Percentiles rank a stretch among this genome's conserved stretches.
These are phyloP conservation scores for Aspergillus melleus DNA, from an alignment of 2,329 filamentous ascomycete genomes.

Conservation along the genomic window DNA sequence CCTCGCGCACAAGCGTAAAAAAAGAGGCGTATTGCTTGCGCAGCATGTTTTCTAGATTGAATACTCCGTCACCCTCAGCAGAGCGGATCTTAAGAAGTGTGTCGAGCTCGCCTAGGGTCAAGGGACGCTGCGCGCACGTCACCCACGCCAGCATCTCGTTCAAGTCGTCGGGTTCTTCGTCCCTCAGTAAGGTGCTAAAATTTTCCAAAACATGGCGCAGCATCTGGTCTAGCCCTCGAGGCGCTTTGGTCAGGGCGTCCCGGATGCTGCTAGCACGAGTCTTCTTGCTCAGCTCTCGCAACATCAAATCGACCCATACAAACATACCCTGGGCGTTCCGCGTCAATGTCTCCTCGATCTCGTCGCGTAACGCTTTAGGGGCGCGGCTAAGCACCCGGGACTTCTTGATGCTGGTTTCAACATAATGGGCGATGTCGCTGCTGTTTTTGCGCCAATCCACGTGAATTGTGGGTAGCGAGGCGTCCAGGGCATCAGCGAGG, in stretches of 20 bases:
- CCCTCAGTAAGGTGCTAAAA: constrained; percentile 29
- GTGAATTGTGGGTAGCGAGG: constrained; percentile 40
- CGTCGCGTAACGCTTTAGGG: constrained; percentile 31
- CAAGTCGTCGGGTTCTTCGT: constrained; percentile 44
- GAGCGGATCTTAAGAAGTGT: constrained; percentile 46
- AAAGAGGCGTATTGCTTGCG: constrained; percentile 50
- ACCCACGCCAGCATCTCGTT: constrained; percentile 52
- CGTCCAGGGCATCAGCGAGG: constrained; percentile 35
- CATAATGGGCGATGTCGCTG: constrained; percentile 46
- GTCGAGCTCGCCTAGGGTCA: constrained; percentile 49
- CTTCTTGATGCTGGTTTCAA: constrained; percentile 43
- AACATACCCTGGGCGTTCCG: constrained; percentile 50
- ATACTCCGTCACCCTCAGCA: constrained; percentile 35
- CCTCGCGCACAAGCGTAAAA: constrained; percentile 48
- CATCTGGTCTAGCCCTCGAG: constrained; percentile 46
- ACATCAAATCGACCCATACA: constrained; percentile 53
- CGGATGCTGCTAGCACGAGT: constrained; percentile 43
- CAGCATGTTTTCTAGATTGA: constrained; percentile 43
- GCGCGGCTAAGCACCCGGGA: constrained; percentile 38
- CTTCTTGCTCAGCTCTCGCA: constrained; percentile 50
- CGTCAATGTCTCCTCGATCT: constrained; percentile 43
- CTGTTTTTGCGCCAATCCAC: constrained; percentile 47
- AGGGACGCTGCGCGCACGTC: constrained; percentile 45
- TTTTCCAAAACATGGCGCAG: constrained; percentile 44
- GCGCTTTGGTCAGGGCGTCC: constrained; percentile 47